phyloP scores from a whole-genome alignment of 2,329 filamentous ascomycete species.

The Exophiala spinifera region DNA sequence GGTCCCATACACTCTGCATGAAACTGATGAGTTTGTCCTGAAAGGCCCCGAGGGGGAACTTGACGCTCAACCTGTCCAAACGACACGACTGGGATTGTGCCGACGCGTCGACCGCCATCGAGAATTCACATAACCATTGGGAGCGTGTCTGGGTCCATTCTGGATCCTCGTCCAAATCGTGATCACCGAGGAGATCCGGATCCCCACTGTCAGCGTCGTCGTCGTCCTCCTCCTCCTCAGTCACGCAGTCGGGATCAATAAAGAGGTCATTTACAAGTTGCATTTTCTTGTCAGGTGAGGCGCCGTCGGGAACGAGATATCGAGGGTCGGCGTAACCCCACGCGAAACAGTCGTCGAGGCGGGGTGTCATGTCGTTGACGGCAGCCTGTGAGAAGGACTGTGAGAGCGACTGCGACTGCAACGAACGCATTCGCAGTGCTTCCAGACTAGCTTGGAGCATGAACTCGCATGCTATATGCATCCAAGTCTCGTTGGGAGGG shows the following conservation, averaged over 20 bases:
- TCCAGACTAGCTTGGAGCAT: slow-evolving; percentile 26
- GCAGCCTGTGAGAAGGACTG: neutral
- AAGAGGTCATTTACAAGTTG: slow-evolving; percentile 17
- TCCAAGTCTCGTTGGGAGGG: slow-evolving; percentile 19
- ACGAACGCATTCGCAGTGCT: neutral
- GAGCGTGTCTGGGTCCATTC: slow-evolving; percentile 19
- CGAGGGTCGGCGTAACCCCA: slow-evolving; percentile 23
- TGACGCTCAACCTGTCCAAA: slow-evolving; percentile 18
- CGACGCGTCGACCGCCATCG: slow-evolving; percentile 10
- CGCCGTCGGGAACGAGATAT: neutral
- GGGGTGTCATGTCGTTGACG: slow-evolving; percentile 5
- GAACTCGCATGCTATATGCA: slow-evolving; percentile 22
- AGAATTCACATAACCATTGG: slow-evolving; percentile 19
- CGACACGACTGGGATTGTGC: slow-evolving; percentile 7
- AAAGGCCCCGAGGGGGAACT: slow-evolving; percentile 20
- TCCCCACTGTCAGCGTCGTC: too few relatives aligned
- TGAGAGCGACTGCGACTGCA: neutral
- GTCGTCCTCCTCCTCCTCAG: too few relatives aligned
- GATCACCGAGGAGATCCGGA: neutral
- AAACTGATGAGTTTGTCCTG: slow-evolving; percentile 11
- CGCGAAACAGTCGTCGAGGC: slow-evolving; percentile 25
- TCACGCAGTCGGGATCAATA: neutral
- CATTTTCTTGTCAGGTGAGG: neutral
- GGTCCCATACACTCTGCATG: slow-evolving; percentile 14
- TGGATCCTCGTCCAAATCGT: slow-evolving; percentile 1